Base-by-base conservation (phyloP, 495 filamentous ascomycete species). In the Acidomyces sp. region DNA sequence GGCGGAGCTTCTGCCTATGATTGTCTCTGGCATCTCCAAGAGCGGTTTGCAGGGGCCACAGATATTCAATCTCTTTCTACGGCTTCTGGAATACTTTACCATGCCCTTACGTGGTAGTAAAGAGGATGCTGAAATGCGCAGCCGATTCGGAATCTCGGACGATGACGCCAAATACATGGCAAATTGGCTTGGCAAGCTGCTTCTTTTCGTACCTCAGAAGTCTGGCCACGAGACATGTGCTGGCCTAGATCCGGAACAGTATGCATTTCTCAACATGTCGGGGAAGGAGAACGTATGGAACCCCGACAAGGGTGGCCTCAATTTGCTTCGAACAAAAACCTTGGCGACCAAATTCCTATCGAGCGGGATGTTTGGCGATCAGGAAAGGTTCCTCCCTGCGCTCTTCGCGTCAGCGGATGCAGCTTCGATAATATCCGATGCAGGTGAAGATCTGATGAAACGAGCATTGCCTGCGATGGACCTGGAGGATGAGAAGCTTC, bases 391-490 rank as follows among this genome's bases (percentile, higher is more conserved):
- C 51, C 57, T 94, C n/a, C 79, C 85, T 4, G 77, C 82, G 13
- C 59, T 97, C 12, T 80, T 82, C 51, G 84, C 85, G 4, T 77
- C 85, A 35, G 74, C 82, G 0, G 85, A 92, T 59, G 49, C 77
- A 1, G 88, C 94, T 48, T 85, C 80, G 7, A 74, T 79, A 11
- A 74, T 95, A 31, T 77, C 82, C 7, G 77, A 80, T 10, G 61
- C 81, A 30, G 88, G 81, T 0, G 84, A 95, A 34, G 86, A 92
- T 52, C 69, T 86, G 24, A 54, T 94, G 22, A 95, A 94, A 58
- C 67, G 86, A 42, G 76, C 72, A 19, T 59, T 65, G 17, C 63
- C 74, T 3, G 64, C 68, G 7, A 64, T 79, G 18, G 72, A 78
- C 7, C 63, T 95, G 10, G 88, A 95, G 59, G 72, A 85, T 45